Evolutionary conservation across 2,329 filamentous ascomycete genomes (phyloP), one percentile per base, ranked within the genome.

Genomic region (Calycina herbarum): DNA sequence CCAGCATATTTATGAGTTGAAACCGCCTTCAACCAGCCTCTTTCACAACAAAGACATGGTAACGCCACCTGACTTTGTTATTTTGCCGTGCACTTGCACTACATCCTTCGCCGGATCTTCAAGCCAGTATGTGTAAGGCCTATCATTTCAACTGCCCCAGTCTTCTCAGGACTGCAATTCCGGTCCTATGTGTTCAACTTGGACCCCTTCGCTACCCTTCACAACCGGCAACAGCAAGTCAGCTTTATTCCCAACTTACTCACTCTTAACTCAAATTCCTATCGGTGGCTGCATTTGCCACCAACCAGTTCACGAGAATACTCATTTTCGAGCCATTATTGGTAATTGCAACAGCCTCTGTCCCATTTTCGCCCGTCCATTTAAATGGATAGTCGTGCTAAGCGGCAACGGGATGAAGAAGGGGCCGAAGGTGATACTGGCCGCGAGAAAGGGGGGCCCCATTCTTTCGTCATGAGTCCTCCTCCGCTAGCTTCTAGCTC

Each of bases 331-430:
- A 51, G n/a, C 7, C 45, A 51, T 24, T 51, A 27, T 51, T 51
- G 4, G 45, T 24, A 51, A 51, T 51, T 24, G 45, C 20, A 24
- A 11, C 2, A 51, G 8, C 20, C n/a, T 24, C 10, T 51, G 17
- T 24, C n/a, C 45, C 17, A 24, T 10, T 24, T 51, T 5, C 45
- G 4, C 20, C 45, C 45, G 45, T 24, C 45, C 6, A 11, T 38
- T 51, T 54, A 54, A 24, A 54, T 54, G 24, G 59, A 61, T 27
- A 45, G 31, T 35, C 61, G 51, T 27, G 61, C 29, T 20, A 62
- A 62, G 48, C 45, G 61, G 35, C 61, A 31, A 57, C 45, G 61
- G 29, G 48, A 62, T 11, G 33, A 57, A 15, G 45, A 61, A 3
- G 40, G 13, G 24, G 59, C 59, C 35, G 27, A n/a, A n/a, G 35